Conservation (phyloP, 2,329 filamentous ascomycete species). For the Byssochlamys sp. region DNA sequence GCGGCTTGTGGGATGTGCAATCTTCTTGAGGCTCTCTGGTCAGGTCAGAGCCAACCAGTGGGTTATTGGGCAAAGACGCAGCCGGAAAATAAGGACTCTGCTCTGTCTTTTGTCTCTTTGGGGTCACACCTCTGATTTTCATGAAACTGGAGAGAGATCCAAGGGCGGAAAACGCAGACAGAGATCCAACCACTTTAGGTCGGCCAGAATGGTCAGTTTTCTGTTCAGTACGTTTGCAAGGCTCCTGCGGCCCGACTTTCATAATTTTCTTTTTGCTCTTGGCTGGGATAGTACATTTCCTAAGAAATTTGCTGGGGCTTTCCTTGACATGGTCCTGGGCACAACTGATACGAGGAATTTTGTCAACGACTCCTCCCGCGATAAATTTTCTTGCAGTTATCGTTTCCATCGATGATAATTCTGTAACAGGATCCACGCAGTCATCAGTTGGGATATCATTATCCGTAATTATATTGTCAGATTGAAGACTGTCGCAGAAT, state of each 20-base stretch:
- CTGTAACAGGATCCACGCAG: not conserved
- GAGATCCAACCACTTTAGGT: not conserved
- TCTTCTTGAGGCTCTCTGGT: not conserved
- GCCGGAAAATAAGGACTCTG: constrained; percentile 18
- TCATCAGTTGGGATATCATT: not conserved
- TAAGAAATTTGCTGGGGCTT: no score
- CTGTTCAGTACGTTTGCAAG: not conserved
- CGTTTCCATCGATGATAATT: not conserved
- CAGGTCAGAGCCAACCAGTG: not conserved
- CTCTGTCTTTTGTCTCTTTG: constrained; percentile 14
- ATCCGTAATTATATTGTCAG: not conserved
- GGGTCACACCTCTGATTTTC: constrained; percentile 32
- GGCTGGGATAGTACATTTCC: no score
- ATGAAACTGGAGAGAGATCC: constrained; percentile 44
- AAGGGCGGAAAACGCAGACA: constrained; percentile 21
- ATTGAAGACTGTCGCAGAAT: not conserved
- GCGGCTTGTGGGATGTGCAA: not conserved
- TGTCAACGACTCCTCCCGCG: no score
- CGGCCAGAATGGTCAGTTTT: not conserved
- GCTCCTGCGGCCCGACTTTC: not conserved
- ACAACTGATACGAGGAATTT: no score
- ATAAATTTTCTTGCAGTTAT: not conserved
- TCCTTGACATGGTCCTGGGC: no score
- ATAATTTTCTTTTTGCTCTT: not conserved
- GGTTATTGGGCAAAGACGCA: not conserved